A percentile compares a stretch with the other conserved stretches of the same genome.
Conservation (phyloP, 306 rosid genomes). For the Biancaea sappan region DNA sequence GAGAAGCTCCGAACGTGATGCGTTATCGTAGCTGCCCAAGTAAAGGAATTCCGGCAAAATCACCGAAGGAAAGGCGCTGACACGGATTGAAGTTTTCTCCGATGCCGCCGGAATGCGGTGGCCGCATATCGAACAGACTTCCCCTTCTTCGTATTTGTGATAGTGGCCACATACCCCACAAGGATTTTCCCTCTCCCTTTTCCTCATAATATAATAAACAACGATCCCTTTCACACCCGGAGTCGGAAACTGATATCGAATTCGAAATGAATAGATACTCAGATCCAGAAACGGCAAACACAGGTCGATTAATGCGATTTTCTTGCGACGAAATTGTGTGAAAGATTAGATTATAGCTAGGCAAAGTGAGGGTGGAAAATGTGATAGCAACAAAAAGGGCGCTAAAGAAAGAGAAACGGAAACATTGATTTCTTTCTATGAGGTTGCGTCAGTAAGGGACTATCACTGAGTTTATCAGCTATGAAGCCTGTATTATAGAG, state of each 20-base stretch:
- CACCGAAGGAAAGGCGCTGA: slow-evolving; percentile 91
- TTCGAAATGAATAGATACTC: slow-evolving; percentile 33
- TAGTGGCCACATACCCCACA: slow-evolving; percentile 98
- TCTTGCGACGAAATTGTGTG: neutral
- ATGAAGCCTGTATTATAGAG: neutral
- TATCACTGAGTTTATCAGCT: neutral
- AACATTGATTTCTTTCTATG: neutral
- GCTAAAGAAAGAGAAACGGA: neutral
- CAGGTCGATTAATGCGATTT: neutral
- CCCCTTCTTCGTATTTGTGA: slow-evolving; percentile 97
- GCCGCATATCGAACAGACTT: slow-evolving; percentile 95
- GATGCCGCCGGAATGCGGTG: slow-evolving; percentile 79
- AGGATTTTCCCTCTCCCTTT: slow-evolving; percentile 98
- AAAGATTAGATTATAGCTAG: too few species aligned
- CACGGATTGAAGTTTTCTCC: slow-evolving; percentile 70
- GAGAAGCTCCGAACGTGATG: slow-evolving; percentile 94
- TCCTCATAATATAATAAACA: slow-evolving; percentile 63
- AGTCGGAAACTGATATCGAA: slow-evolving; percentile 26
- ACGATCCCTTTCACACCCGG: slow-evolving; percentile 44
- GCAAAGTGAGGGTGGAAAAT: too few species aligned
- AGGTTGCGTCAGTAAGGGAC: neutral
- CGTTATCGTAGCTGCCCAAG: slow-evolving; percentile 96
- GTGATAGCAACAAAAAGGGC: neutral
- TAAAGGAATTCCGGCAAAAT: slow-evolving; percentile 89
- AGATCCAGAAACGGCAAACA: slow-evolving; percentile 33